phyloP scores from a whole-genome alignment of 257 asterid species.

The Eucommia ulmoides region DNA sequence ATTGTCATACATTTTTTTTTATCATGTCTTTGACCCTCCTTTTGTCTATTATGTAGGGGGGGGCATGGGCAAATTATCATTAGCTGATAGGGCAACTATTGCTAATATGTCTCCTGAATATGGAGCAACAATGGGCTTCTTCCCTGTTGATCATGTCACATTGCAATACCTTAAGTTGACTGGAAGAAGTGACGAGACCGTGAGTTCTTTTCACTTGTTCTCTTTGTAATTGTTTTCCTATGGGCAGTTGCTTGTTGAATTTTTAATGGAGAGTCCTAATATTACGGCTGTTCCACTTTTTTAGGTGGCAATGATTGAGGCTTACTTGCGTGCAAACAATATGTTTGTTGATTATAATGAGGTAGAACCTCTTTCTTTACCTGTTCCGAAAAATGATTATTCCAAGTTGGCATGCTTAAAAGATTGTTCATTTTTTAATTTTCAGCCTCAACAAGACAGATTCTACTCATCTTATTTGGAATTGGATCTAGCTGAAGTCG shows the following conservation, averaged over 20 bases:
- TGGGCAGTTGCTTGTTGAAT: not conserved
- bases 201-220: constrained; percentile 13
- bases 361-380: constrained; percentile 22
- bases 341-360: constrained; percentile 77
- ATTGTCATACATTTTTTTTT: not conserved
- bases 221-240: not conserved
- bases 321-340: constrained; percentile 70
- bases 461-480: constrained; percentile 63
- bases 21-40: not conserved
- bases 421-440: not conserved
- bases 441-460: constrained; percentile 76
- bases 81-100: constrained; percentile 92
- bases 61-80: constrained; percentile 67
- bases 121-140: constrained; percentile 98
- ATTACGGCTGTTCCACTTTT: too few relatives aligned
- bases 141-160: constrained; percentile 88
- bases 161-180: constrained; percentile 70
- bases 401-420: constrained; percentile 1
- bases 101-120: constrained; percentile 97
- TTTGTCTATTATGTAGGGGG: constrained; percentile 30
- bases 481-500: constrained; percentile 62
- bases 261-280: too few relatives aligned
- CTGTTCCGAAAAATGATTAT: not conserved
- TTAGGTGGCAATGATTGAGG: constrained; percentile 80
- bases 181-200: constrained; percentile 80